These are phyloP conservation scores for Hydnomerulius pinastri DNA, from an alignment of 768 basidiomycete genomes.

Conservation along the genomic window DNA sequence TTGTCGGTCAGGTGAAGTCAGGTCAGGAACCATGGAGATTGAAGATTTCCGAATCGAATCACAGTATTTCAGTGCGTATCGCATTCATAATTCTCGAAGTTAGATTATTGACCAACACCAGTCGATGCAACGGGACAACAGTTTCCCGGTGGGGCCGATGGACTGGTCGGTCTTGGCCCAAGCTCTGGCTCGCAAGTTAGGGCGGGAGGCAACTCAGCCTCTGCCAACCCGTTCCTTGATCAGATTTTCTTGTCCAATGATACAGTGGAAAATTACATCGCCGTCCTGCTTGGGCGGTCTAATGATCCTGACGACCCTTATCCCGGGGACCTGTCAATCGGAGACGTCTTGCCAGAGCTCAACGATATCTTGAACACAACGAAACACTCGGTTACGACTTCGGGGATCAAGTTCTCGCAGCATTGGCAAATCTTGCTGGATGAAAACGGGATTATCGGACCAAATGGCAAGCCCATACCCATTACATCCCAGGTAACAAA, in stretches of 20 bases:
- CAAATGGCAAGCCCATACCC: slow-evolving; percentile 52
- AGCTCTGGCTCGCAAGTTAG: slow-evolving; percentile 55
- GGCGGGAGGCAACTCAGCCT: slow-evolving; percentile 29
- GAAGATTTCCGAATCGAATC: slow-evolving; percentile 49
- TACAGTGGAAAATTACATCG: slow-evolving; percentile 58
- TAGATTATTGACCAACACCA: slow-evolving; percentile 11
- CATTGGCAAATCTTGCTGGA: slow-evolving; percentile 71
- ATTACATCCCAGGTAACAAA: slow-evolving; percentile 47
- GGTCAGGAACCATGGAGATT: slow-evolving; percentile 30
- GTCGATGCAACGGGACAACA: slow-evolving; percentile 12
- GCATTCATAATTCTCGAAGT: slow-evolving; percentile 20
- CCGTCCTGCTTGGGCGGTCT: slow-evolving; percentile 63
- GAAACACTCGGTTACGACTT: slow-evolving; percentile 49
- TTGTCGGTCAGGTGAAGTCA: slow-evolving; percentile 27
- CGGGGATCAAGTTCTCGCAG: slow-evolving; percentile 45
- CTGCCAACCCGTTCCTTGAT: slow-evolving; percentile 59
- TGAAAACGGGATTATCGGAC: slow-evolving; percentile 60
- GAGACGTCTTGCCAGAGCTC: slow-evolving; percentile 55
- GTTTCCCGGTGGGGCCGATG: no score
- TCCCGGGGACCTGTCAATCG: slow-evolving; percentile 64
- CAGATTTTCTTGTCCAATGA: slow-evolving; percentile 63
- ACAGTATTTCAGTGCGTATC: slow-evolving; percentile 33
- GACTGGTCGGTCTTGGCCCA: slow-evolving; percentile 62
- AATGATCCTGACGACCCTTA: slow-evolving; percentile 52
- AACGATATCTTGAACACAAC: slow-evolving; percentile 51